phyloP scores from a whole-genome alignment of 106 monocot genomes.

The Apostasia shenzhenica region DNA sequence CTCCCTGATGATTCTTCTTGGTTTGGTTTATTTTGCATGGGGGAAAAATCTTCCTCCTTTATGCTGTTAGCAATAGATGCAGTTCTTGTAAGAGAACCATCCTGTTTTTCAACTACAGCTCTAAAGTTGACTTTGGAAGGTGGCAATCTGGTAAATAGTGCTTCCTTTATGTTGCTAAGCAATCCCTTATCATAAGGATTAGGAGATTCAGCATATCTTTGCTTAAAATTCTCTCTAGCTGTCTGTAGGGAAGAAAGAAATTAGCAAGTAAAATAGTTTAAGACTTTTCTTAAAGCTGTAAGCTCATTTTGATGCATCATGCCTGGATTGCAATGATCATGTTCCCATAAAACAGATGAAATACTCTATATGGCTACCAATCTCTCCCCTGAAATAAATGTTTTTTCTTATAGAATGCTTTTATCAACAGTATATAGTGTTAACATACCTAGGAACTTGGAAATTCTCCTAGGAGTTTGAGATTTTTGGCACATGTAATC shows the following conservation, averaged over 20 bases:
- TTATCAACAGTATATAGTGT: too few relatives aligned
- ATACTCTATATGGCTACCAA: too few relatives aligned
- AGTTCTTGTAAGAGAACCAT: background rate
- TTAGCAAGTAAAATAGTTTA: background rate
- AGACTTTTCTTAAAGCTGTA: background rate
- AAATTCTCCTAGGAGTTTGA: too few relatives aligned
- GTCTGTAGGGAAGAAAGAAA: slow-evolving; percentile 19
- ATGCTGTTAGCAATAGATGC: background rate
- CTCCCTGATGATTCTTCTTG: background rate
- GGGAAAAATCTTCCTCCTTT: too few relatives aligned
- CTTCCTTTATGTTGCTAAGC: slow-evolving; percentile 37
- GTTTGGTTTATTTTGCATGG: background rate
- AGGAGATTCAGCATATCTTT: slow-evolving; percentile 17
- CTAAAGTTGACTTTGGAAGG: slow-evolving; percentile 40
- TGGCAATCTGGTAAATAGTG: slow-evolving; percentile 35
- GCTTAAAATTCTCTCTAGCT: slow-evolving; percentile 39
- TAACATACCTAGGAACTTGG: too few relatives aligned
- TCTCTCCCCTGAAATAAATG: too few relatives aligned
- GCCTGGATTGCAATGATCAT: too few relatives aligned
- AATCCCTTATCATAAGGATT: slow-evolving; percentile 56
- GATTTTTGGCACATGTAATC: too few relatives aligned
- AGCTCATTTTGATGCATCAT: too few relatives aligned
- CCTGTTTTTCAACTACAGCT: slow-evolving; percentile 16
- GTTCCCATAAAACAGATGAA: too few relatives aligned
- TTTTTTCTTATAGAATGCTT: too few relatives aligned